A percentile compares a stretch with the other conserved stretches of the same genome.
Conservation (phyloP, 2,329 filamentous ascomycete genomes). For the Hypoxylon rubiginosum region DNA sequence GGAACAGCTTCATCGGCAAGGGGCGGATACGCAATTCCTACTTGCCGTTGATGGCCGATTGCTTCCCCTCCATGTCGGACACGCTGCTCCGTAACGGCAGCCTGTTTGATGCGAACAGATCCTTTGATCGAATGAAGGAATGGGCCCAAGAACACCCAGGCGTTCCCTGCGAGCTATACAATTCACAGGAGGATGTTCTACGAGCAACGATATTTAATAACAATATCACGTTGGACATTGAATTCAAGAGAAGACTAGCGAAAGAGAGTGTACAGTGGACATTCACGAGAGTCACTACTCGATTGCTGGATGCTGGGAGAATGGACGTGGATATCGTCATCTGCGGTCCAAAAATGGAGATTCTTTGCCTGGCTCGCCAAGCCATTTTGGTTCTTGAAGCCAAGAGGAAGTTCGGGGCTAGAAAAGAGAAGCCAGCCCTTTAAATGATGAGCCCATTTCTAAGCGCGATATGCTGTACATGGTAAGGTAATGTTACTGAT, state of each 20-base stretch:
- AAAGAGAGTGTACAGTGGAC: slow-evolving; percentile 39
- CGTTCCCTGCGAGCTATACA: slow-evolving; percentile 27
- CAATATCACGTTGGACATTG: slow-evolving; percentile 47
- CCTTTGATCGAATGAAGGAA: slow-evolving; percentile 19
- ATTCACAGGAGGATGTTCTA: slow-evolving; percentile 39
- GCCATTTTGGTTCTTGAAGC: slow-evolving; percentile 42
- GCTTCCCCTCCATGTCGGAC: slow-evolving; percentile 49
- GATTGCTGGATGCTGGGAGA: slow-evolving; percentile 43
- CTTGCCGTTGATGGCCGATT: slow-evolving; percentile 47
- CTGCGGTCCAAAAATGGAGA: slow-evolving; percentile 43
- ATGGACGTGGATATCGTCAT: slow-evolving; percentile 45
- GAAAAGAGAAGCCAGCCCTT: neutral
- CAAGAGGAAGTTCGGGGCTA: slow-evolving; percentile 37
- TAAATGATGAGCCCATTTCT: neutral
- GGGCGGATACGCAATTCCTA: slow-evolving; percentile 46
- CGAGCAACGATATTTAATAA: slow-evolving; percentile 34
- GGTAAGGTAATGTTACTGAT: too few species aligned
- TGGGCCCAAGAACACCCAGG: slow-evolving; percentile 47
- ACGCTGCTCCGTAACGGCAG: slow-evolving; percentile 46
- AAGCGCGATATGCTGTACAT: too few species aligned
- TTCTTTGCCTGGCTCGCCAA: slow-evolving; percentile 40
- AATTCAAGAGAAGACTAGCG: slow-evolving; percentile 47
- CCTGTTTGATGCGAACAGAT: slow-evolving; percentile 43
- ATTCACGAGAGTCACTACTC: slow-evolving; percentile 41
- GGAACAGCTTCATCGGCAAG: slow-evolving; percentile 40